Evolutionary conservation across 345 rosid genomes (phyloP).

Genomic region (Aurinia saxatilis): DNA sequence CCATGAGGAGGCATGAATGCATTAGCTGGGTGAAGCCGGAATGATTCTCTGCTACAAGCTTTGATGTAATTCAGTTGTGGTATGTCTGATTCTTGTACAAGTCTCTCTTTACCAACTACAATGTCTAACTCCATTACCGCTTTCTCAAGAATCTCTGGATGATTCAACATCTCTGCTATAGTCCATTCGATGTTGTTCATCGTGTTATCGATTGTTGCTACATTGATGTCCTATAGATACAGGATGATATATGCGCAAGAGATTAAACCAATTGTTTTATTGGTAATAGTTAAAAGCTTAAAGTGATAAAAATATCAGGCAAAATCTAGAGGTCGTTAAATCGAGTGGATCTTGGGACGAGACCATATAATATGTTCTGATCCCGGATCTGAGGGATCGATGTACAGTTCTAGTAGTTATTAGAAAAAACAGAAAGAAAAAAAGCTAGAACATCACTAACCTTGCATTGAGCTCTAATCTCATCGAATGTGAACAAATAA

Average conservation of each 20-base stretch:
- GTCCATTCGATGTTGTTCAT: slow-evolving; percentile 35
- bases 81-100: slow-evolving; percentile 33
- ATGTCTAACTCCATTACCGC: slow-evolving; percentile 24
- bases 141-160: slow-evolving; percentile 19
- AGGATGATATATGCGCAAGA: no score
- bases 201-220: slow-evolving; percentile 16
- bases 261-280: no score
- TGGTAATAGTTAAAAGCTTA: no score
- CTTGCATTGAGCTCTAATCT: slow-evolving; percentile 13
- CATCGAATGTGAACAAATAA: slow-evolving; percentile 7
- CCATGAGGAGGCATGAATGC: slow-evolving; percentile 24
- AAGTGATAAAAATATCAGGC: no score
- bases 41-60: slow-evolving; percentile 22
- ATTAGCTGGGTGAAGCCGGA: slow-evolving; percentile 26
- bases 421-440: no score
- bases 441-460: not conserved
- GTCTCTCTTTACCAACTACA: slow-evolving; percentile 27
- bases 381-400: no score
- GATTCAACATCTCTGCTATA: slow-evolving; percentile 31
- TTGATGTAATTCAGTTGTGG: slow-evolving; percentile 26
- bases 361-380: no score
- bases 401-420: no score
- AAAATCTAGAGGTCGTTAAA: no score
- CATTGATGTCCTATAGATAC: not conserved
- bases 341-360: no score